These are phyloP conservation scores for Somion occarium DNA, from an alignment of 1,284 basidiomycete genomes.

Conservation along the genomic window DNA sequence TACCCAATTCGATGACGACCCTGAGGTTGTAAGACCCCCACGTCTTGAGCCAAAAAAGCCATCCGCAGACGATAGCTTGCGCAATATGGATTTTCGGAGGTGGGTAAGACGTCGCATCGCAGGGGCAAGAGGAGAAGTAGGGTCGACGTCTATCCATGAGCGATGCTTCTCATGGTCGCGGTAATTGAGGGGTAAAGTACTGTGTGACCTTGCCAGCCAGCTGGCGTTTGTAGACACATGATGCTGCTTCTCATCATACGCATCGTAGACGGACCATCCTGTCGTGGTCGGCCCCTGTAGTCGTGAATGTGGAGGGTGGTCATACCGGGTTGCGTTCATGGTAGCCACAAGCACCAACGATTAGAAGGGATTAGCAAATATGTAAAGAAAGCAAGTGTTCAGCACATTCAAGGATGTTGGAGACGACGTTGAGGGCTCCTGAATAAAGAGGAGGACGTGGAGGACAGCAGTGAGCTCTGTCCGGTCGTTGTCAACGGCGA, in stretches of 20 bases:
- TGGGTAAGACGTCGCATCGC: slow-evolving; percentile 8
- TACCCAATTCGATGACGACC: slow-evolving; percentile 1
- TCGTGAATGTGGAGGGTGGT: background rate
- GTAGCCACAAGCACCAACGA: background rate
- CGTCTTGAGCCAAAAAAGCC: slow-evolving; percentile 5
- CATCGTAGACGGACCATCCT: slow-evolving; percentile 15
- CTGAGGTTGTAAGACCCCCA: background rate
- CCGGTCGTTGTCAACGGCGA: slow-evolving; percentile 3
- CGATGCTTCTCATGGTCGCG: slow-evolving; percentile 12
- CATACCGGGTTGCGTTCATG: background rate
- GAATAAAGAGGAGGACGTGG: background rate
- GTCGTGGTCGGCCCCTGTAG: slow-evolving; percentile 8
- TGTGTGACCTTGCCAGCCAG: slow-evolving; percentile 15
- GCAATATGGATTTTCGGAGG: slow-evolving; percentile 9
- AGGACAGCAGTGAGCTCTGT: background rate
- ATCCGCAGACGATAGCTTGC: slow-evolving; percentile 6
- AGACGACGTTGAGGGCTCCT: background rate
- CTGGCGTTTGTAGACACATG: slow-evolving; percentile 7
- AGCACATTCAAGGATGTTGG: background rate
- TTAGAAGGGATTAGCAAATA: background rate
- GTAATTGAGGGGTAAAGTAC: slow-evolving; percentile 12
- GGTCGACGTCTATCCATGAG: slow-evolving; percentile 5
- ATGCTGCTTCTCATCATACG: slow-evolving; percentile 9
- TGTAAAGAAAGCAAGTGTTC: background rate
- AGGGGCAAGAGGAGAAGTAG: background rate